Base-by-base conservation (phyloP, 2,329 filamentous ascomycete species). In the Xylaria sp. region DNA sequence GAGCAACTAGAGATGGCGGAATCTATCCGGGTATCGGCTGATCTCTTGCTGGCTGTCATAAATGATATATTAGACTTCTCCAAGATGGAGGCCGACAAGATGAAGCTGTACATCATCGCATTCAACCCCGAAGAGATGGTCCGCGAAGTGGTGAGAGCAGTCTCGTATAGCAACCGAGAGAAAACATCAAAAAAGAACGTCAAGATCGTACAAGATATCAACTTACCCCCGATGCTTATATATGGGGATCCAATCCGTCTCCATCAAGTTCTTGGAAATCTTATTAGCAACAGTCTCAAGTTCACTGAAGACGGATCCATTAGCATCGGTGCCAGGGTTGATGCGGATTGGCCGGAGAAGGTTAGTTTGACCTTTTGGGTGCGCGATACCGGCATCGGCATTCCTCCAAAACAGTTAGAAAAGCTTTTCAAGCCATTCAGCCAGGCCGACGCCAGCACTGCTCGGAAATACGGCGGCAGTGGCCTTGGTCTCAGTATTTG, bases 61-160 rank as follows among this genome's bases (percentile, higher is more conserved):
- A 98, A 98, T 76, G 95, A 98, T 76, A 97, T 98, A 61, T 84
- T 98, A 4, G 95, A 98, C 80, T 97, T 97, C 78, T 97, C 94
- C 32, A 97, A 97, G 79, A 93, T 96, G 82, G 93, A 97, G 78
- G 93, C 92, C 2, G 93, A 94, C 73, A 91, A 93, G 78, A 90
- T 97, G 83, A 93, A 96, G 77, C 87, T 94, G 1, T 93, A 93
- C 77, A 86, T 90, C 67, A 90, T 89, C 63, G 88, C 88, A 7
- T 91, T 91, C 79, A 90, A 89, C 71, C 88, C 89, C 0, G 85
- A 88, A 72, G 88, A 90, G 75, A 89, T 90, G 86, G 85, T 91
- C 45, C 85, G 87, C 3, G 89, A 91, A 75, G 88, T 91, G 11
- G 88, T 91, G 17, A 83, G 89, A 32, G 89, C 89, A 2, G 87